A percentile compares a stretch with the other conserved stretches of the same genome.
Conservation (phyloP, 805 yeast species). For the Lachancea thermotolerans region DNA sequence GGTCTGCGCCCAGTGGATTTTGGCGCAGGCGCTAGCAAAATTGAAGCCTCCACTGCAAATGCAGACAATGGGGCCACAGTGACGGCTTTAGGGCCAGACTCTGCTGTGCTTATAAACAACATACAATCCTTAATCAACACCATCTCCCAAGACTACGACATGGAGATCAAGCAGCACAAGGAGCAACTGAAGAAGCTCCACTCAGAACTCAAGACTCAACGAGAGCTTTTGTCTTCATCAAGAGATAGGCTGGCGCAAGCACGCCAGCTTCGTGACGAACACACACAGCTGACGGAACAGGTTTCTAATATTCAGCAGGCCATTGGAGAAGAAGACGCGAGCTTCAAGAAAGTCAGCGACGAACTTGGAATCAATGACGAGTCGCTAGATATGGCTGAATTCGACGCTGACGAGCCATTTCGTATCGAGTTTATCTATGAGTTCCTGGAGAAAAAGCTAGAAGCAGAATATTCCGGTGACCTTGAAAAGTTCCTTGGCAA, state of each 20-base stretch:
- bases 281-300: slow-evolving; percentile 46
- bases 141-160: slow-evolving; percentile 52
- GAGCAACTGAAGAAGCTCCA: slow-evolving; percentile 47
- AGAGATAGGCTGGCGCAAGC: slow-evolving; percentile 23
- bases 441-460: slow-evolving; percentile 39
- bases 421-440: slow-evolving; percentile 55
- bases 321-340: slow-evolving; percentile 53
- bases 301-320: slow-evolving; percentile 55
- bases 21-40: slow-evolving; percentile 41
- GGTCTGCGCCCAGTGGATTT: slow-evolving; percentile 85
- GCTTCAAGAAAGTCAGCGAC: slow-evolving; percentile 40
- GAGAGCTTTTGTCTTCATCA: slow-evolving; percentile 20
- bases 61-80: background rate
- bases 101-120: slow-evolving; percentile 34
- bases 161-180: slow-evolving; percentile 49
- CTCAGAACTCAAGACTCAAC: slow-evolving; percentile 28
- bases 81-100: slow-evolving; percentile 18
- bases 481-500: slow-evolving; percentile 23
- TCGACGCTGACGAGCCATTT: slow-evolving; percentile 91
- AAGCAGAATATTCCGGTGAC: slow-evolving; percentile 26
- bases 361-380: slow-evolving; percentile 32
- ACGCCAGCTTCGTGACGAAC: slow-evolving; percentile 47
- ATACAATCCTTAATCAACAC: slow-evolving; percentile 45
- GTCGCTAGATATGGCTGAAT: slow-evolving; percentile 42
- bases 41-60: slow-evolving; percentile 1